Evolutionary conservation across 2,329 filamentous ascomycete species (phyloP).

Genomic region (Monosporascus cannonballus): DNA sequence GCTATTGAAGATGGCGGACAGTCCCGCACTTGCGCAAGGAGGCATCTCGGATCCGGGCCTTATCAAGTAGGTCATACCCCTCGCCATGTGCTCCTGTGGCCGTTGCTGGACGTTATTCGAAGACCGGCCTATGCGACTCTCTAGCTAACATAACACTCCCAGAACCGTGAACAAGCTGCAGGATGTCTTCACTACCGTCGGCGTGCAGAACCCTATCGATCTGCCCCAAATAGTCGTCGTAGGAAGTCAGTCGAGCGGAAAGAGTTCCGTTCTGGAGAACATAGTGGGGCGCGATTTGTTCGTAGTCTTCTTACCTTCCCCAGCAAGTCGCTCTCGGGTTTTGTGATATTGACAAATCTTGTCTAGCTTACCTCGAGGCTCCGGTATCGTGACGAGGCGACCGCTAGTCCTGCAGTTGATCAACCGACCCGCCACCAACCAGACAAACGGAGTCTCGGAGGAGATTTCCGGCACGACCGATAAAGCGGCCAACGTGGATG

Average conservation of each 20-base stretch:
- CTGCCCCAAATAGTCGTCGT: slow-evolving; percentile 97
- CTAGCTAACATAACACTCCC: slow-evolving; percentile 24
- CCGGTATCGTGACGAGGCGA: slow-evolving; percentile 92
- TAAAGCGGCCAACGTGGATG: slow-evolving; percentile 83
- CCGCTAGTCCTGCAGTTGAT: slow-evolving; percentile 96
- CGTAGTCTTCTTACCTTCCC: slow-evolving; percentile 32
- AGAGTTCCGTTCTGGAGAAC: slow-evolving; percentile 98
- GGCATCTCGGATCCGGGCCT: slow-evolving; percentile 62
- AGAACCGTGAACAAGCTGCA: slow-evolving; percentile 97
- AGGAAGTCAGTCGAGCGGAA: slow-evolving; percentile 96
- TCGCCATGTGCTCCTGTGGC: too few species aligned
- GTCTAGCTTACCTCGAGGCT: slow-evolving; percentile 83
- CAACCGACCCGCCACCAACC: slow-evolving; percentile 64
- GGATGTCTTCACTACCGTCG: slow-evolving; percentile 97
- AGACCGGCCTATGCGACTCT: slow-evolving; percentile 1
- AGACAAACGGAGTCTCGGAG: slow-evolving; percentile 67
- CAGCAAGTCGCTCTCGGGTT: background rate
- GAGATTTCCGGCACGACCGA: slow-evolving; percentile 65
- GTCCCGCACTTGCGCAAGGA: slow-evolving; percentile 37
- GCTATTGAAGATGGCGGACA: slow-evolving; percentile 21
- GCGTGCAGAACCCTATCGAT: slow-evolving; percentile 99
- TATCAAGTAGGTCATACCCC: slow-evolving; percentile 45
- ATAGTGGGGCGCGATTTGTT: slow-evolving; percentile 99
- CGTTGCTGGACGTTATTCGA: background rate
- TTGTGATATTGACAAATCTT: slow-evolving; percentile 1